These are phyloP conservation scores for Limtongozyma cylindracea DNA, from an alignment of 805 yeast genomes.

Conservation along the genomic window DNA sequence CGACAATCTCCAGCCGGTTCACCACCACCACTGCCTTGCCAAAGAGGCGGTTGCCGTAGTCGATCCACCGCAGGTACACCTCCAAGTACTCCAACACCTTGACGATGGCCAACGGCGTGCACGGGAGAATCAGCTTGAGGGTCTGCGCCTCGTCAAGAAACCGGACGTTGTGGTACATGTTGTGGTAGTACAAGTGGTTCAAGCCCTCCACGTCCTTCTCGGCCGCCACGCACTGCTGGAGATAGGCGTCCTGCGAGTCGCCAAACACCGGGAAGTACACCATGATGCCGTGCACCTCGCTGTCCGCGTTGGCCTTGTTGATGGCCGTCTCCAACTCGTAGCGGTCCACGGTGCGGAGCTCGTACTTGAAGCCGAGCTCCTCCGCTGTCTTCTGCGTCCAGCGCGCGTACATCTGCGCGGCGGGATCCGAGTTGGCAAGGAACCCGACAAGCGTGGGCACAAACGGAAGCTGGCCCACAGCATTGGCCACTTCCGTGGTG, in stretches of 20 bases:
- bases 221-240: constrained; percentile 78
- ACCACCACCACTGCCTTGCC: constrained; percentile 84
- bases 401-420: constrained; percentile 82
- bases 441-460: constrained; percentile 74
- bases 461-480: constrained; percentile 23
- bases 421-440: constrained; percentile 82
- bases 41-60: constrained; percentile 77
- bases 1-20: constrained; percentile 90
- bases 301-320: constrained; percentile 60
- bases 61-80: constrained; percentile 57
- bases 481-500: constrained; percentile 39
- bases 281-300: constrained; percentile 71
- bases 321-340: constrained; percentile 72
- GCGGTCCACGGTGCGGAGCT: constrained; percentile 45
- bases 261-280: constrained; percentile 96
- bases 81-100: constrained; percentile 80
- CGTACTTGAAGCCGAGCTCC: constrained; percentile 67
- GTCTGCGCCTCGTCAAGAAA: constrained; percentile 47
- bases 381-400: constrained; percentile 89
- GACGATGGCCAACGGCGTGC: constrained; percentile 89
- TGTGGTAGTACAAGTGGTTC: constrained; percentile 74
- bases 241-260: constrained; percentile 79
- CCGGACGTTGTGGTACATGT: constrained; percentile 83
- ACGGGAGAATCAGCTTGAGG: constrained; percentile 75
- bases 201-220: constrained; percentile 95